Conservation (phyloP, 495 filamentous ascomycete species). For the Aspergillus sparsus region DNA sequence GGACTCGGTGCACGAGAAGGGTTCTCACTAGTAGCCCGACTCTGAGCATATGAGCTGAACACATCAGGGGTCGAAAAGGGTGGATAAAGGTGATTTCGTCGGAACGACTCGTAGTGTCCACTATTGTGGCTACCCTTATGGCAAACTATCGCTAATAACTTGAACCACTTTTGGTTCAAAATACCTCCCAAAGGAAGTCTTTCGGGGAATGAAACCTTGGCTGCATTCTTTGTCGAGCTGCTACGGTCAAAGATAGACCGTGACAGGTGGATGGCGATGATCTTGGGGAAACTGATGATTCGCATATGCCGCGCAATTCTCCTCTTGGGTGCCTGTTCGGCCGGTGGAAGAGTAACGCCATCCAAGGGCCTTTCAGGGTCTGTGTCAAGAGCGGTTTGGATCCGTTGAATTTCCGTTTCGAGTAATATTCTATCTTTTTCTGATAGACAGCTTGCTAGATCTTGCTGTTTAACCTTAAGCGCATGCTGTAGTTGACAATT, state of each 20-base stretch:
- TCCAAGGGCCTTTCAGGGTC: constrained; percentile 78
- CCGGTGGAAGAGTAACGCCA: constrained; percentile 73
- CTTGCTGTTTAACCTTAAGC: constrained; percentile 51
- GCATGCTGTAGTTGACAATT: constrained; percentile 86
- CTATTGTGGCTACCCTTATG: constrained; percentile 96
- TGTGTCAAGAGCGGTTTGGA: constrained; percentile 62
- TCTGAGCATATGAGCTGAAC: constrained; percentile 69
- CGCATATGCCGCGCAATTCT: constrained; percentile 83
- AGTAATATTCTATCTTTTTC: constrained; percentile 53
- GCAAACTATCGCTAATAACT: constrained; percentile 81
- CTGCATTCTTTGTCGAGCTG: constrained; percentile 85
- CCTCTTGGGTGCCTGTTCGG: constrained; percentile 71
- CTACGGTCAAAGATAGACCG: constrained; percentile 83
- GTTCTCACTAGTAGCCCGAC: constrained; percentile 52
- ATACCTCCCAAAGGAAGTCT: constrained; percentile 77
- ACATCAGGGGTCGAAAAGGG: constrained; percentile 81
- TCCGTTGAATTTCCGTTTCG: constrained; percentile 53
- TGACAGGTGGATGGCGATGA: constrained; percentile 89
- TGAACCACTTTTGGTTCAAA: constrained; percentile 75
- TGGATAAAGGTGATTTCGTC: constrained; percentile 74
- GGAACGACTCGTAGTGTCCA: constrained; percentile 96
- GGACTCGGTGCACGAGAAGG: constrained; percentile 49
- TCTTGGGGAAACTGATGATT: constrained; percentile 81
- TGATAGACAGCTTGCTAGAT: constrained; percentile 47
- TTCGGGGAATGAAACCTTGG: constrained; percentile 91